Evolutionary conservation across 2,329 filamentous ascomycete genomes (phyloP).

Genomic region (Didymella glomerata): DNA sequence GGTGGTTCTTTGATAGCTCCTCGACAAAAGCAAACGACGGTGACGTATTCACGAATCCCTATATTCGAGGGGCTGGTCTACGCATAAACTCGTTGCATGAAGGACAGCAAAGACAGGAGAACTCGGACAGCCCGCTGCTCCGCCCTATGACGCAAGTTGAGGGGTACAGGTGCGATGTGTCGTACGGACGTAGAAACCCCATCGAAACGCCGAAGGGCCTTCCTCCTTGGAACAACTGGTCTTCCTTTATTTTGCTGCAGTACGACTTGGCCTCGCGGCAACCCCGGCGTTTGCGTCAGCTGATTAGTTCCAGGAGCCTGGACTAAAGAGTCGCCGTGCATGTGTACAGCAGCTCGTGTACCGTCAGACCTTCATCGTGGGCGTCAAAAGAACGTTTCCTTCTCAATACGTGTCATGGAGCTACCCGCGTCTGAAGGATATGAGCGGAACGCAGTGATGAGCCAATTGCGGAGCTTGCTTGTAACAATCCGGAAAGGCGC

Average conservation of each 20-base stretch:
- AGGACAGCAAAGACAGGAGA: constrained; percentile 1
- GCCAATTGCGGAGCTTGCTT: constrained; percentile 20
- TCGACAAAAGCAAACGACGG: not conserved
- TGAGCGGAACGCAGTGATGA: constrained; percentile 3
- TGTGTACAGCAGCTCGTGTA: constrained; percentile 1
- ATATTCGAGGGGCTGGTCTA: not conserved
- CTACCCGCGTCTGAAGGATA: not conserved
- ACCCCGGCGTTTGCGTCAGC: constrained; percentile 7
- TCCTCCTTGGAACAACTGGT: constrained; percentile 10
- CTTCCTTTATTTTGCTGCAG: constrained; percentile 7
- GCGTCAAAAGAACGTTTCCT: not conserved
- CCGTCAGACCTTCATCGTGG: not conserved
- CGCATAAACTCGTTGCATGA: not conserved
- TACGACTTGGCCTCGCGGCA: constrained; percentile 5
- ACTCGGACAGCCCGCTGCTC: constrained; percentile 8
- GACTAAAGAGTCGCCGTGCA: constrained; percentile 10
- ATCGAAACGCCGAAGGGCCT: constrained; percentile 13
- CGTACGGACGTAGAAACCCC: constrained; percentile 14
- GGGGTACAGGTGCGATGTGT: constrained; percentile 25
- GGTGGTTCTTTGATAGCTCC: no score
- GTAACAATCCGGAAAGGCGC: constrained; percentile 23
- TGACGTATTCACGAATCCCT: not conserved
- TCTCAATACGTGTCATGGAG: not conserved
- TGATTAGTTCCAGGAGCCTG: constrained; percentile 12
- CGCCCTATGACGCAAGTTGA: constrained; percentile 32